phyloP scores from a whole-genome alignment of 75 land plant genomes.

The Azolla pinnata region DNA sequence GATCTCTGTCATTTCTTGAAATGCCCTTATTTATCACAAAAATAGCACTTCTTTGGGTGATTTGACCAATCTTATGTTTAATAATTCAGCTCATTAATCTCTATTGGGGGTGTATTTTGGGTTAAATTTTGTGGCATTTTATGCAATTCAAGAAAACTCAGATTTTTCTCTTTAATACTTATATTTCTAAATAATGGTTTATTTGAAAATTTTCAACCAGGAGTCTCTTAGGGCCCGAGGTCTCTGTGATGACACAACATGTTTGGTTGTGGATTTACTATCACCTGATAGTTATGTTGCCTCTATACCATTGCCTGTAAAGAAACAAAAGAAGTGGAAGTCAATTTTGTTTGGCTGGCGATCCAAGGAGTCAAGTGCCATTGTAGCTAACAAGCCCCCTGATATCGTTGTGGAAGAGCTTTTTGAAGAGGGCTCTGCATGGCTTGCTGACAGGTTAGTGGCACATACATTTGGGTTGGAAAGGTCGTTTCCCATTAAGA shows the following conservation, averaged over 20 bases:
- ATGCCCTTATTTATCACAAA: no score
- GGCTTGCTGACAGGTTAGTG: conserved; percentile 86
- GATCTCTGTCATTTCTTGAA: no score
- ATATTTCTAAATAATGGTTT: neutral
- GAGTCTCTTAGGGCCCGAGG: conserved; percentile 66
- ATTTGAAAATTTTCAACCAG: conserved; percentile 11
- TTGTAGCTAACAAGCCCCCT: conserved; percentile 35
- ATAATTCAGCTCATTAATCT: no score
- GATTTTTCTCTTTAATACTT: neutral
- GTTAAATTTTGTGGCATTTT: no score
- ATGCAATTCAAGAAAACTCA: no score
- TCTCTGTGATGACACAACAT: conserved; percentile 78
- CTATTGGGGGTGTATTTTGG: no score
- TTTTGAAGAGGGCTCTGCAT: conserved; percentile 96
- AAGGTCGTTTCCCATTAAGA: no score
- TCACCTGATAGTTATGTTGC: conserved; percentile 43
- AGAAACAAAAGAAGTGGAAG: conserved; percentile 38
- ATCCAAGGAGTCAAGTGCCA: conserved; percentile 21
- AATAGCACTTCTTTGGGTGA: no score
- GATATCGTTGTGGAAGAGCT: conserved; percentile 67
- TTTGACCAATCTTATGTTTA: no score
- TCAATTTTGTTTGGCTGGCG: conserved; percentile 28
- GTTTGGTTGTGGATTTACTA: conserved; percentile 76
- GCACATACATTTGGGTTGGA: no score
- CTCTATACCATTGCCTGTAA: conserved; percentile 31